Evolutionary conservation across 2,329 filamentous ascomycete genomes (phyloP).

Genomic region (Pseudonectria buxi): DNA sequence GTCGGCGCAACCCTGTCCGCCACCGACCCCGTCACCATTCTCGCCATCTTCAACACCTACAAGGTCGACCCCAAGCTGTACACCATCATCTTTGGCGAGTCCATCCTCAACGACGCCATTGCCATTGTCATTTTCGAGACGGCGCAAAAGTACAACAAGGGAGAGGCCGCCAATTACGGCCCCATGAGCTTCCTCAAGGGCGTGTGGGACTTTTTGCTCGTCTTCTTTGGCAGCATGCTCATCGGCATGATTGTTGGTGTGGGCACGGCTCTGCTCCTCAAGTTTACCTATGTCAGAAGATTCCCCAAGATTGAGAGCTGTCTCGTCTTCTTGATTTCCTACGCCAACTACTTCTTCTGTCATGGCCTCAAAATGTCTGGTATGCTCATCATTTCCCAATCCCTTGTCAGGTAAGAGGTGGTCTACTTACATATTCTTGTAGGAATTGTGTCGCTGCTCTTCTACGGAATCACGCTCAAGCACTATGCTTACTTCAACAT

Average conservation of each 20-base stretch:
- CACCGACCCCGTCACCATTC: conserved; percentile 93
- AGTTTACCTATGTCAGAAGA: conserved; percentile 87
- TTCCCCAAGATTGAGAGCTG: conserved; percentile 97
- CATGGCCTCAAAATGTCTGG: conserved; percentile 94
- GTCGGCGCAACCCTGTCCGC: conserved; percentile 94
- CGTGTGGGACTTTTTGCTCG: conserved; percentile 86
- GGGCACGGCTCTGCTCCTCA: conserved; percentile 77
- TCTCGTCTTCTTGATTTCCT: conserved; percentile 85
- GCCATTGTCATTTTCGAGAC: conserved; percentile 98
- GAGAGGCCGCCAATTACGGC: conserved; percentile 63
- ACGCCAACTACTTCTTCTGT: conserved; percentile 96
- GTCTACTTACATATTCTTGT: too few relatives aligned
- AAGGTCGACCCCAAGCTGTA: conserved; percentile 98
- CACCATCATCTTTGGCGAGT: conserved; percentile 97
- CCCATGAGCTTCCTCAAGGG: conserved; percentile 82
- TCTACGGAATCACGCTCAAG: conserved; percentile 97
- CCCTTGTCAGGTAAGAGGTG: too few relatives aligned
- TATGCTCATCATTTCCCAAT: conserved; percentile 37
- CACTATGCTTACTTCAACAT: conserved; percentile 99
- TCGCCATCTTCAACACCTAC: conserved; percentile 98
- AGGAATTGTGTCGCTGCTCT: conserved; percentile 94
- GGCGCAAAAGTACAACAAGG: conserved; percentile 83
- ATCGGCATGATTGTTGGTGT: conserved; percentile 87
- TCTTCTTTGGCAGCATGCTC: conserved; percentile 90
- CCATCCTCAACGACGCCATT: conserved; percentile 95